Conservation (phyloP, 1,284 basidiomycete genomes). For the Boletus semigastroideus region DNA sequence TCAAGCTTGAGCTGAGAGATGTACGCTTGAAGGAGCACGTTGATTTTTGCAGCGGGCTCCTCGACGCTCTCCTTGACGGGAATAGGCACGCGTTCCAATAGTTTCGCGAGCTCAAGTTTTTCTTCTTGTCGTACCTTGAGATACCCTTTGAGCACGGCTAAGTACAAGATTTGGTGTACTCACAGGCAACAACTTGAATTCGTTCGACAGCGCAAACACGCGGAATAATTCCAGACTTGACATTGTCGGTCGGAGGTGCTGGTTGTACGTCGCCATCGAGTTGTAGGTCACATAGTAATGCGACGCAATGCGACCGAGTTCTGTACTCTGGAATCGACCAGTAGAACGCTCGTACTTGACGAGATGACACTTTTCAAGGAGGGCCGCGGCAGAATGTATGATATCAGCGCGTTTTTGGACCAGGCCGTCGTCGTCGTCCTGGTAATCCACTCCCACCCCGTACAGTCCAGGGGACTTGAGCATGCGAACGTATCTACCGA, state of each 20-base stretch:
- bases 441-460: slow-evolving; percentile 88
- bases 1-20: slow-evolving; percentile 95
- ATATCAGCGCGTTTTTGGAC: slow-evolving; percentile 96
- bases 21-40: slow-evolving; percentile 93
- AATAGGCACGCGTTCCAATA: slow-evolving; percentile 94
- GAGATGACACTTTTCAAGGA: slow-evolving; percentile 93
- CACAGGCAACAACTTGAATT: slow-evolving; percentile 95
- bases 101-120: slow-evolving; percentile 89
- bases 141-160: neutral
- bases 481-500: slow-evolving; percentile 87
- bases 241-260: slow-evolving; percentile 89
- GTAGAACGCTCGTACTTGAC: slow-evolving; percentile 91
- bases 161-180: slow-evolving; percentile 20
- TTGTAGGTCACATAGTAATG: slow-evolving; percentile 97
- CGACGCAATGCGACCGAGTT: slow-evolving; percentile 92
- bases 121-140: slow-evolving; percentile 75
- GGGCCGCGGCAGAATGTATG: slow-evolving; percentile 88
- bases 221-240: slow-evolving; percentile 90
- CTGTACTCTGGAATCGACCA: slow-evolving; percentile 89
- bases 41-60: slow-evolving; percentile 96
- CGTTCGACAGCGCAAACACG: slow-evolving; percentile 95
- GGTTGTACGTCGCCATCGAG: slow-evolving; percentile 97
- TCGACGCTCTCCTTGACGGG: slow-evolving; percentile 97
- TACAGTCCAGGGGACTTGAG: slow-evolving; percentile 89
- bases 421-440: slow-evolving; percentile 80